Evolutionary conservation across 2,329 filamentous ascomycete species (phyloP), one percentile per base, ranked within the genome.

Genomic region (Arachnopeziza araneosa): DNA sequence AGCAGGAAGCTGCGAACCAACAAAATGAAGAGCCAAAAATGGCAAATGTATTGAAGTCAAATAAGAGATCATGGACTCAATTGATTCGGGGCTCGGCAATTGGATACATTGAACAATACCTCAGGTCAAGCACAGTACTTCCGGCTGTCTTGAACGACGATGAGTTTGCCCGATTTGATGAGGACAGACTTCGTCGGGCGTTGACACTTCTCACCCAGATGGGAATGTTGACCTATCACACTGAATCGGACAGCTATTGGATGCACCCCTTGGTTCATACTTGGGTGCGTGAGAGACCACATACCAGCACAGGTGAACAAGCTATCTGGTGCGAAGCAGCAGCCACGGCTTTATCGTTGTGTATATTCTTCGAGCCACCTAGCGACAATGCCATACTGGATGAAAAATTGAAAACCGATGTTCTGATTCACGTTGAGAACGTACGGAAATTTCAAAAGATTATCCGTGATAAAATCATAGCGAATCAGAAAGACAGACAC

Each of bases 221-320:
- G 24, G 71, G 67, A 21, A 56, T 73, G 9, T 60, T 73, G 8
- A 69, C 52, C 8, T 55, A 68, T 44, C 54, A 68, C 50, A 56
- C 63, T 17, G 52, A 30, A 3, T 54, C 24, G 9, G 65, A 72
- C 52, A 68, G 62, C 55, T 73, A 70, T 54, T 73, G 68, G 6
- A 67, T 73, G 62, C 71, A 74, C 63, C 71, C 69, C 10, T 55
- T 73, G 19, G 66, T 73, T 10, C 71, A 74, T 55, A 64, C 53
- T 9, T 74, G 71, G 72, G 71, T 67, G 2, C 62, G 72, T 30
- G 69, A 72, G 52, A 62, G 71, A 50, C 70, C 68, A 1, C 56
- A 66, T 24, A 68, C 70, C 59, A 62, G 50, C 17, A 52, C 62
- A 1, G 56, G 30, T 19, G 69, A 72, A 52, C 69, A 72, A 62